Base-by-base conservation (phyloP, 192 early-diverging fungal species). In the Entomortierella lignicola region DNA sequence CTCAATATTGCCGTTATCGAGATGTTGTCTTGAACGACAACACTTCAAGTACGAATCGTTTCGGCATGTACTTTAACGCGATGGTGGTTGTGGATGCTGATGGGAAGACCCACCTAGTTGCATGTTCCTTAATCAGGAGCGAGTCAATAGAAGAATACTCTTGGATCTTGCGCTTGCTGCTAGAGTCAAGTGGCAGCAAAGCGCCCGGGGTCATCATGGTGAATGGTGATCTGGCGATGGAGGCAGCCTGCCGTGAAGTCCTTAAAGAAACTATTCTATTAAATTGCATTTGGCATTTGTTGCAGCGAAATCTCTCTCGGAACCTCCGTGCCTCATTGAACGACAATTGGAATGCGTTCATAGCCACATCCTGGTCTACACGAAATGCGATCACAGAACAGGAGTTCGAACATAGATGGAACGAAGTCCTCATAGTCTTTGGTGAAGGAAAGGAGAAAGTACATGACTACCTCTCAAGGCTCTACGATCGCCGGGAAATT, bases 11-110 rank as follows among this genome's bases (percentile, higher is more conserved):
- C 27, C 60, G 32, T 4, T 54, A 65, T 42, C 50, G 62, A 17
- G 71, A 73, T 43, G 10, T 66, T 2, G 39, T 73, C 0, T 2
- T 66, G 4, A 65, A 47, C 32, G 31, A 73, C 37, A 59, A 64
- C 31, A 73, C 48, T 0, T 37, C 44, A 8, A 50, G 8, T 18
- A 57, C 42, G 13, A 68, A 68, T 29, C 11, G 56, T 0, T 59
- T 68, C 47, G 27, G 13, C 17, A 48, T 68, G 66, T 29, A 8
- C 17, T 10, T 68, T 11, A 59, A 32, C 17, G 55, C 27, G 2
- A 17, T 39, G 23, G 55, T 51, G 2, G 29, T 32, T 21, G 53
- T 68, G 1, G 66, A 68, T 42, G 26, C 13, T 15, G 37, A 68
- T 25, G 48, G 42, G 11, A 57, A 50, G 17, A 58, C 34, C 15